Evolutionary conservation across 148 eudicot genomes (phyloP).

Genomic region (Vaccinium darrowii): DNA sequence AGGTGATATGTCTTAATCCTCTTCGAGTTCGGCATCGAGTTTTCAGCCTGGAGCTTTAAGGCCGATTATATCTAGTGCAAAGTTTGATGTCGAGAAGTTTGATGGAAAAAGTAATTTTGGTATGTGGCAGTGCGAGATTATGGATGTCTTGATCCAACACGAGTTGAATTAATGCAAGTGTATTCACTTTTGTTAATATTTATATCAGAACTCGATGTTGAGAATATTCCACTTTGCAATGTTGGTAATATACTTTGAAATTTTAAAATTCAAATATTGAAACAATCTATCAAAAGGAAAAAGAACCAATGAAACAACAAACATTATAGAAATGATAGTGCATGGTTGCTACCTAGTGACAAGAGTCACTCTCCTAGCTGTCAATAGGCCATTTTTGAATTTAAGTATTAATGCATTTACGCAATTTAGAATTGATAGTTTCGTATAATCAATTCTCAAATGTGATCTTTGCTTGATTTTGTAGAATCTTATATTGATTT

Average conservation of each 20-base stretch:
- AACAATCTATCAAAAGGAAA: neutral
- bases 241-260: too few species aligned
- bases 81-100: too few species aligned
- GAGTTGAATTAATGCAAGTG: too few species aligned
- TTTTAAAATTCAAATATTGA: neutral
- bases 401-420: neutral
- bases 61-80: too few species aligned
- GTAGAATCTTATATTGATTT: neutral
- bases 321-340: neutral
- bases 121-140: too few species aligned
- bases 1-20: too few species aligned
- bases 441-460: neutral
- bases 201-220: neutral
- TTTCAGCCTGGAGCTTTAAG: too few species aligned
- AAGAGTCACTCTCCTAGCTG: neutral
- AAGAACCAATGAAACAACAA: neutral
- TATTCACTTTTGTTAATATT: too few species aligned
- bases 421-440: neutral
- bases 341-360: neutral
- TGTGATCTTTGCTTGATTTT: neutral
- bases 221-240: neutral
- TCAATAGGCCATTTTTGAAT: neutral
- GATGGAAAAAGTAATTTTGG: too few species aligned
- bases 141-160: too few species aligned
- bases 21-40: too few species aligned